Base-by-base conservation (phyloP, 176 grass and related monocot genomes). In the Carex parvula region DNA sequence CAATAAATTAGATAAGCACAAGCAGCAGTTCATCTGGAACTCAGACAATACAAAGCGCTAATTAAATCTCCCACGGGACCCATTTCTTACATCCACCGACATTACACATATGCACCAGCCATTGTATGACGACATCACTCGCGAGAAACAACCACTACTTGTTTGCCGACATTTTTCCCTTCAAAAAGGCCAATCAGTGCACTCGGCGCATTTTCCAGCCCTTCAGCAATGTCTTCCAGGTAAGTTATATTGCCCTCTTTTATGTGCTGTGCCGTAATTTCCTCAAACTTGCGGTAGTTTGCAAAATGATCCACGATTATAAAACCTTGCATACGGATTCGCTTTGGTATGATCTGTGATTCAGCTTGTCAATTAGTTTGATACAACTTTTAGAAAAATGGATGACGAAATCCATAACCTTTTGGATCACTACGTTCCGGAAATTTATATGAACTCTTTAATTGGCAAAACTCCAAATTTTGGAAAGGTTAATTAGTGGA, bases 271-370 rank as follows among this genome's bases (percentile, higher is more conserved):
- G 55, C 87, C 33, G 79, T 59, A 81, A 65, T 81, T 54, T 93
- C 84, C 81, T 89, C 91, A 6, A 89, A 93, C 56, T 74, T 55
- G 2, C 8, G 4, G 53, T 91, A 88, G 1, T 16, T 62, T 39
- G 18, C 21, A 22, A 56, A 91, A 71, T 91, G n/a, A 54, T 91
- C 81, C 0, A 35, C 37, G 3, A 91, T 73, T 1, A 85, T 0
- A 82, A 94, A 94, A 1, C 92, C 89, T 55, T 94, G 61, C 44
- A 91, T 84, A 41, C 85, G 84, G 54, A 90, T 5, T 6, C 81
- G 81, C 62, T 85, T 90, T 2, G 63, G 67, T 44, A 42, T 12
- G 67, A 70, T 70, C 67, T 70, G 67, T 70, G 37, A 70, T 70
- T 70, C 67, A 70, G 35, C 65, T 70, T 44, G 67, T n/a, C 37